Percentiles rank a stretch among this genome's conserved stretches.
phyloP scores from a whole-genome alignment of 495 filamentous ascomycete species.

The Hamigera avellanea region DNA sequence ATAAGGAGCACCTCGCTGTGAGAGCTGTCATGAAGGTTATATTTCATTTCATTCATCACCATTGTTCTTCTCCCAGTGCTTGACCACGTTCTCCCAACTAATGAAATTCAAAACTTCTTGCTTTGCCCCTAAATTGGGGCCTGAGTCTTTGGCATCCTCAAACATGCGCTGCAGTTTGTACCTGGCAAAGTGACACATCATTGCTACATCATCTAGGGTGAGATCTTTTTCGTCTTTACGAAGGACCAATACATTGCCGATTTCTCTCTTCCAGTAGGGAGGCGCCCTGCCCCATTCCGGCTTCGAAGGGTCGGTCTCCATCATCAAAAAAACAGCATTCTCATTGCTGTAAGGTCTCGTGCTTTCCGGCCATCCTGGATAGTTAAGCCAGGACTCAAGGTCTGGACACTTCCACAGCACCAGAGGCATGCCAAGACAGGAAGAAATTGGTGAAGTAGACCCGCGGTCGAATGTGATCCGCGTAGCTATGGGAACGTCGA shows the following conservation, averaged over 20 bases:
- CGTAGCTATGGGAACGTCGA: neutral
- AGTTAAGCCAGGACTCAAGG: neutral
- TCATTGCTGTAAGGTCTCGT: constrained; percentile 4
- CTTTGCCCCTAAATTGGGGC: constrained; percentile 1
- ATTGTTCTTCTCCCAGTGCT: too few species aligned
- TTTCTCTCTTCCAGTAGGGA: constrained; percentile 5
- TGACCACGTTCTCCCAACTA: neutral
- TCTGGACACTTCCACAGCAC: constrained; percentile 1
- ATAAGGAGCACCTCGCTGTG: too few species aligned
- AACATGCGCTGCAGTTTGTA: neutral
- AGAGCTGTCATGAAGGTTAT: too few species aligned
- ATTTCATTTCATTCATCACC: too few species aligned
- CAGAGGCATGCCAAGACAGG: constrained; percentile 1
- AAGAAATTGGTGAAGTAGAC: constrained; percentile 1
- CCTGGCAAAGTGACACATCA: constrained; percentile 8
- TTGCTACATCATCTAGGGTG: constrained; percentile 4
- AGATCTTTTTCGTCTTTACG: constrained; percentile 8
- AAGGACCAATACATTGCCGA: constrained; percentile 6
- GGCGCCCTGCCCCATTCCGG: constrained; percentile 3
- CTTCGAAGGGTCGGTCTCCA: constrained; percentile 3
- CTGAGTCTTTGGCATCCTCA: constrained; percentile 3
- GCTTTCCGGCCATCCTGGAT: neutral
- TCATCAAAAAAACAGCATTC: constrained; percentile 6
- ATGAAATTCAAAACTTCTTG: constrained; percentile 7
- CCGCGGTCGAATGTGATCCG: neutral